Percentiles rank a stretch among this genome's conserved stretches.
Conservation (phyloP, 176 grass and related monocot genomes). For the Eleusine coracana region DNA sequence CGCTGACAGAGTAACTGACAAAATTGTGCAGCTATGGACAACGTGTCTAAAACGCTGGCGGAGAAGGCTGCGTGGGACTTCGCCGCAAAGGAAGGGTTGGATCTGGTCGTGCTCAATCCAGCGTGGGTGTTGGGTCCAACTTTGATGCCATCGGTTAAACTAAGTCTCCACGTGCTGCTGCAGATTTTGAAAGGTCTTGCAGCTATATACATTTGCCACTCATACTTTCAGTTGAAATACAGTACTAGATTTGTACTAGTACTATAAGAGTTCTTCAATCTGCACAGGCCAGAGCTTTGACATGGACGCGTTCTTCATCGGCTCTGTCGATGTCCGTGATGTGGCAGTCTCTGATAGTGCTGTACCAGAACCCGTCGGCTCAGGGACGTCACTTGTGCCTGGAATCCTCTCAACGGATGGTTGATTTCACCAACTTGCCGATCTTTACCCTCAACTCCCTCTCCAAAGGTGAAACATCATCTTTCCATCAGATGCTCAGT, state of each 20-base stretch:
- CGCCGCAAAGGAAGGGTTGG: constrained; percentile 43
- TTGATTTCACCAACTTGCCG: constrained; percentile 48
- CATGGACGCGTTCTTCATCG: constrained; percentile 30
- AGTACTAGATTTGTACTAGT: neutral
- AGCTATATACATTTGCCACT: neutral
- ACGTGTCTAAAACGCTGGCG: constrained; percentile 62
- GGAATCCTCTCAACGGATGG: constrained; percentile 24
- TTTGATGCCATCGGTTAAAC: constrained; percentile 32
- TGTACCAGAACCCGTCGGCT: constrained; percentile 45
- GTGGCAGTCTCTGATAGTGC: constrained; percentile 38
- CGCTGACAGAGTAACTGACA: too few species aligned
- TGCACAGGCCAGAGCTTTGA: constrained; percentile 45
- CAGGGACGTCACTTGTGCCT: constrained; percentile 62
- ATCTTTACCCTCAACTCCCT: constrained; percentile 50
- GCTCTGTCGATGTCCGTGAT: constrained; percentile 55
- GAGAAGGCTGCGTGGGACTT: constrained; percentile 69
- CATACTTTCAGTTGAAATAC: constrained; percentile 27
- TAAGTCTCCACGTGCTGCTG: constrained; percentile 18
- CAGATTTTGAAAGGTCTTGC: constrained; percentile 31
- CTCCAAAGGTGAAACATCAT: constrained; percentile 38
- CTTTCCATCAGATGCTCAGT: neutral
- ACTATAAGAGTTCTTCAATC: neutral
- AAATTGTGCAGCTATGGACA: constrained; percentile 47
- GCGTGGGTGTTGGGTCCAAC: constrained; percentile 47
- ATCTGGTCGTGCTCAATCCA: constrained; percentile 59